Percentiles rank a stretch among this genome's conserved stretches.
Evolutionary conservation across 768 basidiomycete species (phyloP).

Genomic region (Fibroporia radiculosa): DNA sequence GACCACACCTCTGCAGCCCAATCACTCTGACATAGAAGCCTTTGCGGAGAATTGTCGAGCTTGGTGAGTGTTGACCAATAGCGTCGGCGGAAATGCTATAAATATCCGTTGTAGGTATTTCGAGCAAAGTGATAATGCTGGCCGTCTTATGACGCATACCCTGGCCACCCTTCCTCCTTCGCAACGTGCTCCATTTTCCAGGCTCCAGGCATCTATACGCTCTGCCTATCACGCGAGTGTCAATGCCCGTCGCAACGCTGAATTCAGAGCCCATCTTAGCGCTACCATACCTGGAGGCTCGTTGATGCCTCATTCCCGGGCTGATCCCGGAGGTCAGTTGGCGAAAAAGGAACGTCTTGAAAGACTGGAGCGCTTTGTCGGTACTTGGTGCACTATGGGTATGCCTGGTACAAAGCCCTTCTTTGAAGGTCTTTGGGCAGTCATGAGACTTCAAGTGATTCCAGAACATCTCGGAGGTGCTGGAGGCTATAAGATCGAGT

Average conservation of each 20-base stretch:
- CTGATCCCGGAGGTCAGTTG: conserved; percentile 50
- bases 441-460: conserved; percentile 74
- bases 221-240: conserved; percentile 79
- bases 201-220: conserved; percentile 80
- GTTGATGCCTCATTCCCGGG: conserved; percentile 64
- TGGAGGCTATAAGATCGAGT: conserved; percentile 63
- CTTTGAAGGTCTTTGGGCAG: conserved; percentile 69
- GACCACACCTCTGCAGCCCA: conserved; percentile 58
- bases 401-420: conserved; percentile 90
- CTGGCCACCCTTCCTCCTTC: conserved; percentile 73
- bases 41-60: conserved; percentile 73
- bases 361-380: conserved; percentile 65
- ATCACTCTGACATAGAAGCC: conserved; percentile 62
- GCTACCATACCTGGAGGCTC: conserved; percentile 78
- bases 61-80: conserved; percentile 43
- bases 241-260: conserved; percentile 67
- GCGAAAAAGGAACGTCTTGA: conserved; percentile 77
- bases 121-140: conserved; percentile 71
- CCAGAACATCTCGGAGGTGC: conserved; percentile 79
- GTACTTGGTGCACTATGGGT: conserved; percentile 77
- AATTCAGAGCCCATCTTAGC: conserved; percentile 78
- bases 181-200: conserved; percentile 81
- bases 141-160: conserved; percentile 75
- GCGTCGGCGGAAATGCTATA: not conserved
- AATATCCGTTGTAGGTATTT: conserved; percentile 55